Percentiles rank a stretch among this genome's conserved stretches.
Evolutionary conservation across 306 rosid species (phyloP).

Genomic region (Pyrus bretschneideri): DNA sequence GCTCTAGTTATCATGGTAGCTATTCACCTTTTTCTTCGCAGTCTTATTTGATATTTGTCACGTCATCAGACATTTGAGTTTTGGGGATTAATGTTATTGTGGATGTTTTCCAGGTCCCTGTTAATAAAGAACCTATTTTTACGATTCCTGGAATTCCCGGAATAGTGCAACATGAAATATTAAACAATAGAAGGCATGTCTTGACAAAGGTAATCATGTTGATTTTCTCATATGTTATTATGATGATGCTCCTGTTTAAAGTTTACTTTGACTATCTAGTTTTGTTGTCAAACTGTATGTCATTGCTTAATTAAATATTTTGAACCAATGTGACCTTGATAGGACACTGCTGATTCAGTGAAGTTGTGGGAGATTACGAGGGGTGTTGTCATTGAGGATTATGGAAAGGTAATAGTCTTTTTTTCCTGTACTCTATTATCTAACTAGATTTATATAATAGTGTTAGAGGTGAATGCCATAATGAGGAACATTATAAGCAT

Average conservation of each 20-base stretch:
- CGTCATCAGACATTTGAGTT: conserved; percentile 5
- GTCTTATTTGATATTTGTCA: conserved; percentile 6
- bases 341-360: conserved; percentile 94
- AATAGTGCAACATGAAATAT: conserved; percentile 84
- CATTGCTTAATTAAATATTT: conserved; percentile 8
- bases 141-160: conserved; percentile 83
- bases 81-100: conserved; percentile 10
- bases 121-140: conserved; percentile 71
- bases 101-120: conserved; percentile 62
- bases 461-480: conserved; percentile 17
- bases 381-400: conserved; percentile 80
- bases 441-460: conserved; percentile 8
- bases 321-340: conserved; percentile 18
- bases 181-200: conserved; percentile 91
- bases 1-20: not conserved
- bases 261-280: not conserved
- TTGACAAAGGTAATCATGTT: conserved; percentile 73
- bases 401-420: conserved; percentile 67
- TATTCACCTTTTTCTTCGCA: not conserved
- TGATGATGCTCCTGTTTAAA: conserved; percentile 3
- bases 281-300: conserved; percentile 5
- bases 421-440: conserved; percentile 2
- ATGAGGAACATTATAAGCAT: conserved; percentile 4
- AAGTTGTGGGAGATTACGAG: conserved; percentile 97
- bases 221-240: conserved; percentile 9